Base-by-base conservation (phyloP, 2,329 filamentous ascomycete genomes). In the Penicillium sp. region DNA sequence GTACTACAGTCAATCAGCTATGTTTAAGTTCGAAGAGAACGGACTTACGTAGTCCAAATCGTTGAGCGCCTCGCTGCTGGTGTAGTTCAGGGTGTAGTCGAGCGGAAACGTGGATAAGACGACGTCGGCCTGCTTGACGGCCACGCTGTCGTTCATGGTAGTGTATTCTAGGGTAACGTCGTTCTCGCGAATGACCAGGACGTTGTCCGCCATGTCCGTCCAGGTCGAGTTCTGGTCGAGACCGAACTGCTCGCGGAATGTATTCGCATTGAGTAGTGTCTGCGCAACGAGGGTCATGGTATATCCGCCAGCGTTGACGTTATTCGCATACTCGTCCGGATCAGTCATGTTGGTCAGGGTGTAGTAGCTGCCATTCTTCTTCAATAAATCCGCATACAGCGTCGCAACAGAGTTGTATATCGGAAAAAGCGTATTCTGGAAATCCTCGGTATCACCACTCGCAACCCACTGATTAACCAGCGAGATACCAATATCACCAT, bases 91-190 rank as follows among this genome's bases (percentile, higher is more conserved):
- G 4, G 79, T 78, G 61, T 83, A 88, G 55, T 82, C 80, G 1
- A 89, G 68, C 2, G 87, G 82, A 64, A 85, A 88, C 5, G 84
- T 86, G 46, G 85, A 78, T 33, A 90, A 71, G 24, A 89, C 83
- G 14, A 89, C 81, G 68, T 89, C 86, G 1, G 86, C 87, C 67
- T 90, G 87, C 66, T 90, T 90, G 49, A 89, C 85, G 0, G 75
- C 74, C 11, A 86, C 81, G 18, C 79, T 83, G 18, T 85, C 83
- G 63, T 88, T 88, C 85, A 89, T 88, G 0, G 77, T 79, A 0
- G 78, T 77, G 62, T 85, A 88, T 63, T 89, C 85, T 1, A 86
- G 69, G 4, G 86, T 85, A 35, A 89, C 84, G 23, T 79, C 77
- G 3, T 83, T 83, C 58, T 83, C 77, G 50, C 78, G 78, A 7